Evolutionary conservation across 441 rosid genomes (phyloP).

Genomic region (Gossypium schwendimanii): DNA sequence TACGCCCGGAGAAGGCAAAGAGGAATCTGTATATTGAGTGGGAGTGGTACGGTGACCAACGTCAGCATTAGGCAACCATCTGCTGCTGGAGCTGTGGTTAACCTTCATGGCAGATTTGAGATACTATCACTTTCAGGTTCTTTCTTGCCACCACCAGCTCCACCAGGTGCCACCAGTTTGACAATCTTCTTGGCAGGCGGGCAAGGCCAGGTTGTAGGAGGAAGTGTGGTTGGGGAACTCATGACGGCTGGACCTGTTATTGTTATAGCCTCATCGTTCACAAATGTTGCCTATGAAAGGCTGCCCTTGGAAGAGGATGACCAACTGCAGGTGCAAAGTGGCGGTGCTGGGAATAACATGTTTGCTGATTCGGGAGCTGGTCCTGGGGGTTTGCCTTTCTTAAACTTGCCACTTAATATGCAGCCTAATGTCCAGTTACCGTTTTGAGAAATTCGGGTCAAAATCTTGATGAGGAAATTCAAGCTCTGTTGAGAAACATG

Average conservation of each 20-base stretch:
- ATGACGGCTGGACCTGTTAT: conserved; percentile 82
- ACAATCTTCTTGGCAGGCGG: conserved; percentile 79
- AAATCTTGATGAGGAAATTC: background rate
- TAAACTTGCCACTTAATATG: conserved; percentile 71
- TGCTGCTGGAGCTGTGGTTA: conserved; percentile 62
- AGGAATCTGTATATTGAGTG: conserved; percentile 75
- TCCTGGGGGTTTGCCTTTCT: conserved; percentile 73
- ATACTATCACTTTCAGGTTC: conserved; percentile 84
- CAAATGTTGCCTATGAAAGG: conserved; percentile 86
- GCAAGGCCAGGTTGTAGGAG: conserved; percentile 90
- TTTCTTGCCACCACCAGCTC: conserved; percentile 91
- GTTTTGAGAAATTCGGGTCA: background rate
- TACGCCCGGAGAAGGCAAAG: conserved; percentile 87
- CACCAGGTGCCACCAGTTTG: conserved; percentile 88
- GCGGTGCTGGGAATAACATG: conserved; percentile 33
- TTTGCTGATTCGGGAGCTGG: conserved; percentile 46
- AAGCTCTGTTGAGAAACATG: conserved; percentile 9
- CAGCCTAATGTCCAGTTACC: conserved; percentile 66
- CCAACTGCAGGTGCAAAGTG: conserved; percentile 37
- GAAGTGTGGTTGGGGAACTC: conserved; percentile 82
- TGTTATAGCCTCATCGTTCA: conserved; percentile 75
- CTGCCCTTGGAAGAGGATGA: conserved; percentile 87
- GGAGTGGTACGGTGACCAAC: conserved; percentile 82
- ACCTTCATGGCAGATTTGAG: conserved; percentile 81
- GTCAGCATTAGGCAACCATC: conserved; percentile 84